These are phyloP conservation scores for Fusarium anguioides DNA, from an alignment of 2,329 filamentous ascomycete genomes.

Conservation along the genomic window DNA sequence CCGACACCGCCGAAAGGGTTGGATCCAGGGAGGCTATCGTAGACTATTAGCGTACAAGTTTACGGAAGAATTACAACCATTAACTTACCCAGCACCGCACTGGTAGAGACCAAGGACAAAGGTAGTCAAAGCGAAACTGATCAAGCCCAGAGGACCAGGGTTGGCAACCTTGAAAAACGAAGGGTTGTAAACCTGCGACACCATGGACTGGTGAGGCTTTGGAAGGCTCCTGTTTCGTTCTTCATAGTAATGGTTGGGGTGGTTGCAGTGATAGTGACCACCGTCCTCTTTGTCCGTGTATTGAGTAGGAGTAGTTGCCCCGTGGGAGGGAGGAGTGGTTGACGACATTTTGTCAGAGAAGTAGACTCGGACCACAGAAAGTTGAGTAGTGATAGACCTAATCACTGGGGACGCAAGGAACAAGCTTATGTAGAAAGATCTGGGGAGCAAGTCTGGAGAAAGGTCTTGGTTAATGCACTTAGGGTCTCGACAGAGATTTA, in stretches of 20 bases:
- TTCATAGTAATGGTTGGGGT: constrained; percentile 32
- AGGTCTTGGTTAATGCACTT: constrained; percentile 6
- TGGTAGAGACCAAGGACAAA: constrained; percentile 66
- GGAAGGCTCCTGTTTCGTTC: constrained; percentile 6
- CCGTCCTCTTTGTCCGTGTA: constrained; percentile 39
- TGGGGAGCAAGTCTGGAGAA: constrained; percentile 6
- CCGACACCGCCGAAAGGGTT: constrained; percentile 50
- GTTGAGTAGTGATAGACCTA: background rate
- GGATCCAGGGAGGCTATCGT: constrained; percentile 47
- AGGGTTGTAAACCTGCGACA: constrained; percentile 51
- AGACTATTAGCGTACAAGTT: background rate
- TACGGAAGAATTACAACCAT: too few species aligned
- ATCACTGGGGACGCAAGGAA: background rate
- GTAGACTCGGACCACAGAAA: background rate
- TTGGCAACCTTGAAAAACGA: constrained; percentile 63
- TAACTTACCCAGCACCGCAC: constrained; percentile 60
- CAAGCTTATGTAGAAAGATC: constrained; percentile 3
- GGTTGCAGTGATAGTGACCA: constrained; percentile 23
- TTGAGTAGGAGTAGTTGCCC: constrained; percentile 42
- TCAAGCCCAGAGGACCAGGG: constrained; percentile 69
- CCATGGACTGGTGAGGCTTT: constrained; percentile 49
- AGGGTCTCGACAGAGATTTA: constrained; percentile 23
- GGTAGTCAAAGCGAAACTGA: constrained; percentile 73
- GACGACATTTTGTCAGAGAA: constrained; percentile 35
- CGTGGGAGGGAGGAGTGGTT: constrained; percentile 34